These are phyloP conservation scores for Nicotiana noctiflora DNA, from an alignment of 257 asterid species.

Conservation along the genomic window DNA sequence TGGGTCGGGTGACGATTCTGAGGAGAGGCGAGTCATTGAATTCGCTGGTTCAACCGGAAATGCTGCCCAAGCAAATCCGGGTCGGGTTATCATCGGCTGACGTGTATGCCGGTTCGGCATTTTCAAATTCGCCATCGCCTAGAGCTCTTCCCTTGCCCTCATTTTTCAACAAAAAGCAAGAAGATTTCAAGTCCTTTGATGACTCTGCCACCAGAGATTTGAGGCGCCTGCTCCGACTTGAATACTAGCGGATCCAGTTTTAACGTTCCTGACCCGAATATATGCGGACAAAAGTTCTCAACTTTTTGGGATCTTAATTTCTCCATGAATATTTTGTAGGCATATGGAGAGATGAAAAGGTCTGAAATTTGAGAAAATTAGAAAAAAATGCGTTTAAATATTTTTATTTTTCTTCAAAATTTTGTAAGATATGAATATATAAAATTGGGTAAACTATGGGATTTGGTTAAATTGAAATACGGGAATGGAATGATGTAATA, in stretches of 20 bases:
- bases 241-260: neutral
- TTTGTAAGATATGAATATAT: neutral
- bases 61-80: slow-evolving; percentile 36
- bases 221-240: slow-evolving; percentile 41
- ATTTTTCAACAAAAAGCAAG: slow-evolving; percentile 30
- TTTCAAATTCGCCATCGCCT: slow-evolving; percentile 61
- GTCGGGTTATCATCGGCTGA: slow-evolving; percentile 23
- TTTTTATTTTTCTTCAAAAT: neutral
- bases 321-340: neutral
- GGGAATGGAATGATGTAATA: neutral
- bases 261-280: neutral
- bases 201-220: slow-evolving; percentile 48
- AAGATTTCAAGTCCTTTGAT: slow-evolving; percentile 19
- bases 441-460: neutral
- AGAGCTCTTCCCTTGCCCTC: slow-evolving; percentile 63
- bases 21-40: slow-evolving; percentile 45
- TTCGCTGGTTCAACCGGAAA: slow-evolving; percentile 34
- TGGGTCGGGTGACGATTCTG: slow-evolving; percentile 12
- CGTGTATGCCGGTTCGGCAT: slow-evolving; percentile 54
- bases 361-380: slow-evolving; percentile 5
- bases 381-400: neutral
- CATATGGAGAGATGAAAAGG: slow-evolving; percentile 6
- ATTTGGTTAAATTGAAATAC: neutral
- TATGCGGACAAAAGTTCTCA: neutral
- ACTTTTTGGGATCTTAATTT: neutral